Base-by-base conservation (phyloP, 768 basidiomycete genomes). In the Serendipita sp. region DNA sequence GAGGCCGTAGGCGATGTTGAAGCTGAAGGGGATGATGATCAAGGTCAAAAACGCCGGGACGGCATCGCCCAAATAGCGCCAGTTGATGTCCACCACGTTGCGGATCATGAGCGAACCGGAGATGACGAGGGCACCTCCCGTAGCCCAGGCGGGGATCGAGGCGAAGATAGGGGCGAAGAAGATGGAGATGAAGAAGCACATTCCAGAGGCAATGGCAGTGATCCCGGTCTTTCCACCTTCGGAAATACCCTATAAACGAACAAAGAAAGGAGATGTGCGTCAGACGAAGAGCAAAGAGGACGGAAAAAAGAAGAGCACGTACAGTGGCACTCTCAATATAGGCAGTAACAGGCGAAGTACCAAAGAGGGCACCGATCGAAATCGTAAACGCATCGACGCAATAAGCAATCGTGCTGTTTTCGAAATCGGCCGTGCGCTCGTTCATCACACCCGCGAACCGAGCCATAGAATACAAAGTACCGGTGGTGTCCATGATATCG, bases 81-180 rank as follows among this genome's bases (percentile, higher is more conserved):
- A 93, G 72, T 93, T 93, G 72, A 93, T 85, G 50, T 89, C 89
- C 33, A 82, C 78, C 22, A 88, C 86, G 67, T 89, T 90, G 69
- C 86, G 80, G 72, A 89, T 87, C 90, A 92, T 92, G 68, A 90
- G 76, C 16, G 85, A 86, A n/a, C 90, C 90, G 11, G 89, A 89
- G 62, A 93, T 85, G 44, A 88, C 81, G 38, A 93, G 75, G 0
- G 89, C 88, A 62, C 90, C 85, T 14, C 90, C 90, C 1, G 90
- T 93, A 3, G 90, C 89, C 88, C 88, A 92, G 0, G 84, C 68
- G 0, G 90, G 90, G 60, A 93, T 89, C 11, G 86, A 88, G 9
- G 88, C 88, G 66, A 93, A 90, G 67, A 93, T 84, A 3, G 90
- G 90, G 17, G 90, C 81, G 69, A 93, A 93, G 78, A 93, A 93